These are phyloP conservation scores for Neurospora sp. DNA, from an alignment of 495 filamentous ascomycete genomes.

Conservation along the genomic window DNA sequence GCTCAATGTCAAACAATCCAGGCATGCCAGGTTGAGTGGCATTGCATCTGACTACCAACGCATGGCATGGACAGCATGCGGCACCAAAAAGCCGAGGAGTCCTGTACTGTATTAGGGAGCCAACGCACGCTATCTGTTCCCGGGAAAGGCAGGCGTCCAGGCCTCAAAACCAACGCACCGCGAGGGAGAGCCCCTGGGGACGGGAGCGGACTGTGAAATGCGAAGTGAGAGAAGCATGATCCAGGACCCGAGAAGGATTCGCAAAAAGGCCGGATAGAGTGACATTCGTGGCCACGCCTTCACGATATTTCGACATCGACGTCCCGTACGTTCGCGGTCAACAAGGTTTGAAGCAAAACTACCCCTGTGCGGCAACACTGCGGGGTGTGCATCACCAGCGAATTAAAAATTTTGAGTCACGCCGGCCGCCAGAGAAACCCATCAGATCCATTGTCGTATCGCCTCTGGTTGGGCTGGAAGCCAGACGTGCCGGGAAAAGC, in stretches of 20 bases:
- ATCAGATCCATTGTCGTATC: constrained; percentile 5
- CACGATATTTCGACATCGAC: background rate
- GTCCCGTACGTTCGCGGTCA: background rate
- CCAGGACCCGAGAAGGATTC: background rate
- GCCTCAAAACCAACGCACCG: background rate
- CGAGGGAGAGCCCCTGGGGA: background rate
- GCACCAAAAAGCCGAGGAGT: background rate
- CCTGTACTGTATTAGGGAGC: too few relatives aligned
- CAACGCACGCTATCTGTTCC: background rate
- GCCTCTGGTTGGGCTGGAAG: constrained; percentile 18
- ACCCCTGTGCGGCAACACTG: background rate
- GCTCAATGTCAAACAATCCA: background rate
- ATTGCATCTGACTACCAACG: background rate
- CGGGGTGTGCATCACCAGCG: background rate
- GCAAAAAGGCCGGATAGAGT: background rate
- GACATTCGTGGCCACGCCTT: background rate
- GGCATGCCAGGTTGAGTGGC: background rate
- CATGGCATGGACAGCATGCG: background rate
- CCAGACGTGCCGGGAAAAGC: constrained; percentile 5
- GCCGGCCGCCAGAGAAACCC: background rate
- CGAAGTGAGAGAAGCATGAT: background rate
- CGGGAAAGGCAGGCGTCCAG: background rate
- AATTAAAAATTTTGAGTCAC: constrained; percentile 8
- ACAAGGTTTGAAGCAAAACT: background rate
- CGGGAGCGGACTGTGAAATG: background rate